These are phyloP conservation scores for Solanum megistacrolobum DNA, from an alignment of 257 asterid genomes.

Conservation along the genomic window DNA sequence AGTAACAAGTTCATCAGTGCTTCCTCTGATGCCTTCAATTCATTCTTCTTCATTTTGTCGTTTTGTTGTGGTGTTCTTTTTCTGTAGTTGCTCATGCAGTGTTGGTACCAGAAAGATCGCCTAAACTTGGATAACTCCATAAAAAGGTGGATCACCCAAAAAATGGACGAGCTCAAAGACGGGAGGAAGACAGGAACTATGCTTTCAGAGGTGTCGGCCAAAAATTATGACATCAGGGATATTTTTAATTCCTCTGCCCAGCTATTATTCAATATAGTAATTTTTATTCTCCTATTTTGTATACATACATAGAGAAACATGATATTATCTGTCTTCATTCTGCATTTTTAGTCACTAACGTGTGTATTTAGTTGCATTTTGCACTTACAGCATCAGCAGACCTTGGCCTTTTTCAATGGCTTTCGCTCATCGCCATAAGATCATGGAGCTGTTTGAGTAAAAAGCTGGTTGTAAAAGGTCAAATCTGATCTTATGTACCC, in stretches of 20 bases:
- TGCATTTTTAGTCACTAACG: neutral
- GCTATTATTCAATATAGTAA: neutral
- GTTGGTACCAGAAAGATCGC: neutral
- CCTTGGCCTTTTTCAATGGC: neutral
- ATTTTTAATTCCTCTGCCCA: neutral
- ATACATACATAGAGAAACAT: neutral
- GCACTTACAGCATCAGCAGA: neutral
- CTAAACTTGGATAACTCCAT: neutral
- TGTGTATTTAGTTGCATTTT: neutral
- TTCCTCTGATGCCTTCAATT: neutral
- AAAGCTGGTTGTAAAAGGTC: neutral
- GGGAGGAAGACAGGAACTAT: neutral
- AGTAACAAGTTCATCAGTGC: neutral
- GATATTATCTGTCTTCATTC: neutral
- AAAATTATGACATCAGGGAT: neutral
- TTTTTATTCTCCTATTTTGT: neutral
- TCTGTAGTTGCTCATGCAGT: neutral
- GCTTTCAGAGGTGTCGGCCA: neutral
- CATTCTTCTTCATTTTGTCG: neutral
- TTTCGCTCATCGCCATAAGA: neutral
- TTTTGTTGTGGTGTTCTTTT: neutral
- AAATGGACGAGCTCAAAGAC: neutral
- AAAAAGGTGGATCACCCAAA: neutral
- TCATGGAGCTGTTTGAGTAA: neutral
- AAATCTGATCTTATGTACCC: neutral